Evolutionary conservation across 192 early-diverging fungal species (phyloP).

Genomic region (Backusella sp.): DNA sequence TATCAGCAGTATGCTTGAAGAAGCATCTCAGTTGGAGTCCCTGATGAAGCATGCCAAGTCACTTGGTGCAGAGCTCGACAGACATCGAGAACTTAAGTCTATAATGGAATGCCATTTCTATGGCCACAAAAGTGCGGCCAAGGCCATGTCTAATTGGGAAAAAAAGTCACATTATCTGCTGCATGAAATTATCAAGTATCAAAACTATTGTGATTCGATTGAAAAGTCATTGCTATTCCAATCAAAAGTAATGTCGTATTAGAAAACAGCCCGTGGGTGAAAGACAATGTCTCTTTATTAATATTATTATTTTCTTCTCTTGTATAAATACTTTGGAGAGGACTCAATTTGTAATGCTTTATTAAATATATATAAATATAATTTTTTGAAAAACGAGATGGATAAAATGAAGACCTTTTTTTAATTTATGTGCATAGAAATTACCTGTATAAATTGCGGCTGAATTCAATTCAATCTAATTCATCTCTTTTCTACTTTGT

Average conservation of each 20-base stretch:
- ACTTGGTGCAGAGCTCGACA: slow-evolving; percentile 61
- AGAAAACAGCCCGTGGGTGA: not conserved
- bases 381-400: too few species aligned
- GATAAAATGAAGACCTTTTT: too few species aligned
- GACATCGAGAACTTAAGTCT: slow-evolving; percentile 55
- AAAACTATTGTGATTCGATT: slow-evolving; percentile 73
- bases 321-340: not conserved
- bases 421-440: too few species aligned
- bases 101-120: slow-evolving; percentile 48
- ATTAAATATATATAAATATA: not conserved
- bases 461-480: too few species aligned
- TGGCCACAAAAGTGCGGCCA: slow-evolving; percentile 51
- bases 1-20: slow-evolving; percentile 29
- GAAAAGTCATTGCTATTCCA: slow-evolving; percentile 40
- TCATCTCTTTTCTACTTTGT: too few species aligned
- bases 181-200: slow-evolving; percentile 79
- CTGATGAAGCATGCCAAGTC: slow-evolving; percentile 62
- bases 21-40: slow-evolving; percentile 51
- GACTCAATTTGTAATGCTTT: not conserved
- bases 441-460: too few species aligned
- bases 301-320: not conserved
- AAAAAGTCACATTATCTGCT: slow-evolving; percentile 68
- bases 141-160: slow-evolving; percentile 78
- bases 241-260: not conserved
- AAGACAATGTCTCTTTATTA: not conserved